Conservation (phyloP, 768 basidiomycete species). For the Tylopilus sp. region DNA sequence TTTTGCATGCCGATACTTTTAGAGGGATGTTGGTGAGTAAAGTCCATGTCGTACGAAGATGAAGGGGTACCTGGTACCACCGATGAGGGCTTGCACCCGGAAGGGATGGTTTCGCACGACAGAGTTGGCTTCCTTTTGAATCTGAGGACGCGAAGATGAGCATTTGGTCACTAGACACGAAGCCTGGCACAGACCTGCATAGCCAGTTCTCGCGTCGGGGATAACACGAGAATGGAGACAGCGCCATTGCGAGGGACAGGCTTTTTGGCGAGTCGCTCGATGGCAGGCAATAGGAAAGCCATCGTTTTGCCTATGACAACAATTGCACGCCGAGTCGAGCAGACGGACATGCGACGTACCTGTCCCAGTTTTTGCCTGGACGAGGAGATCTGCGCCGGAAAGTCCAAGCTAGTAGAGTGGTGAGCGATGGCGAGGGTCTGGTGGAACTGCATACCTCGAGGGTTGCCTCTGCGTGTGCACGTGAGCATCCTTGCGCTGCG, state of each 20-base stretch:
- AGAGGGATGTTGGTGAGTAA: conserved; percentile 1
- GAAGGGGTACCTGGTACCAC: conserved; percentile 46
- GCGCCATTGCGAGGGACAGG: conserved; percentile 22
- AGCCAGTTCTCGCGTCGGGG: conserved; percentile 73
- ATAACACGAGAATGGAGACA: conserved; percentile 62
- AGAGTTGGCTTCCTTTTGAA: conserved; percentile 58
- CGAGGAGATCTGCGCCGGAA: conserved; percentile 43
- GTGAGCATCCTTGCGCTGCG: background rate
- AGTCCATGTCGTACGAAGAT: background rate
- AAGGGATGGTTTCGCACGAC: conserved; percentile 41
- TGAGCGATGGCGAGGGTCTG: background rate
- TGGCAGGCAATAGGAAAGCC: conserved; percentile 72
- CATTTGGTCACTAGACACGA: background rate
- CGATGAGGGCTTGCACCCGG: conserved; percentile 49
- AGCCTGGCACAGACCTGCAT: conserved; percentile 52
- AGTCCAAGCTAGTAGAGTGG: conserved; percentile 33
- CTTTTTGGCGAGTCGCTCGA: conserved; percentile 58
- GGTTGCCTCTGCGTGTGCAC: conserved; percentile 35
- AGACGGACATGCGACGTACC: conserved; percentile 35
- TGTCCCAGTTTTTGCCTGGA: conserved; percentile 59
- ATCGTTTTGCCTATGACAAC: conserved; percentile 55
- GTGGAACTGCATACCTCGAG: conserved; percentile 29
- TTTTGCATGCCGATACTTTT: conserved; percentile 25
- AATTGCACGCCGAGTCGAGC: background rate
- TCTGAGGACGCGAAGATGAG: conserved; percentile 37